A percentile compares a stretch with the other conserved stretches of the same genome.
phyloP scores from a whole-genome alignment of 176 grass and related monocot genomes.

The Oryza glumipatula region DNA sequence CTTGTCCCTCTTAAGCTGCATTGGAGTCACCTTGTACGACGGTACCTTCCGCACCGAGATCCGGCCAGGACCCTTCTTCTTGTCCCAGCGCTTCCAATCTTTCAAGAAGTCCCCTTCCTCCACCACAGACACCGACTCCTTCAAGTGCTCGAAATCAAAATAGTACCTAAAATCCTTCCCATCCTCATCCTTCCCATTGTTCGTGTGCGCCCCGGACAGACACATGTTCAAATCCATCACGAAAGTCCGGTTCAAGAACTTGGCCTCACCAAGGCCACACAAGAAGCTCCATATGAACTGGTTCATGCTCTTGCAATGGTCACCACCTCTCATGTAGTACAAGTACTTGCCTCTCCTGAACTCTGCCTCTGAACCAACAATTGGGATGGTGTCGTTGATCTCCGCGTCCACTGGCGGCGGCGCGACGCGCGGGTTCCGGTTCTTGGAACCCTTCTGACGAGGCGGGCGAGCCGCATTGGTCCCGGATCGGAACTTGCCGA shows the following conservation, averaged over 20 bases:
- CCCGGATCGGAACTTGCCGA: constrained; percentile 88
- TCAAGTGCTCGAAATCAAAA: constrained; percentile 95
- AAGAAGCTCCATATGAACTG: constrained; percentile 94
- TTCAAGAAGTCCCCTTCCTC: constrained; percentile 79
- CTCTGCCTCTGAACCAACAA: constrained; percentile 74
- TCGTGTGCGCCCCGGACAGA: constrained; percentile 70
- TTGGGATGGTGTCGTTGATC: constrained; percentile 88
- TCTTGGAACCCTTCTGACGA: constrained; percentile 13
- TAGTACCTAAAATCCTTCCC: constrained; percentile 92
- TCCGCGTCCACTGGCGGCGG: constrained; percentile 53
- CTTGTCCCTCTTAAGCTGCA: constrained; percentile 85
- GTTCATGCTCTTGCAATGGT: constrained; percentile 99
- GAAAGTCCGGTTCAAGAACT: constrained; percentile 92
- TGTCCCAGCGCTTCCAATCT: constrained; percentile 81
- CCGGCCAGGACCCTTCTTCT: constrained; percentile 65
- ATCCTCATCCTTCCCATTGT: constrained; percentile 77
- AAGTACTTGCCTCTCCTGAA: constrained; percentile 77
- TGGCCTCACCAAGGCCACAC: constrained; percentile 87
- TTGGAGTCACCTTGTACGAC: constrained; percentile 77
- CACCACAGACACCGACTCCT: constrained; percentile 71
- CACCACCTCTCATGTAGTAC: constrained; percentile 88
- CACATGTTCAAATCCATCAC: constrained; percentile 86
- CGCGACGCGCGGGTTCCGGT: constrained; percentile 5
- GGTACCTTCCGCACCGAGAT: constrained; percentile 83
- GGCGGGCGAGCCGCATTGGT: constrained; percentile 65